These are phyloP conservation scores for Meira miltonrushii DNA, from an alignment of 1,284 basidiomycete species.

Conservation along the genomic window DNA sequence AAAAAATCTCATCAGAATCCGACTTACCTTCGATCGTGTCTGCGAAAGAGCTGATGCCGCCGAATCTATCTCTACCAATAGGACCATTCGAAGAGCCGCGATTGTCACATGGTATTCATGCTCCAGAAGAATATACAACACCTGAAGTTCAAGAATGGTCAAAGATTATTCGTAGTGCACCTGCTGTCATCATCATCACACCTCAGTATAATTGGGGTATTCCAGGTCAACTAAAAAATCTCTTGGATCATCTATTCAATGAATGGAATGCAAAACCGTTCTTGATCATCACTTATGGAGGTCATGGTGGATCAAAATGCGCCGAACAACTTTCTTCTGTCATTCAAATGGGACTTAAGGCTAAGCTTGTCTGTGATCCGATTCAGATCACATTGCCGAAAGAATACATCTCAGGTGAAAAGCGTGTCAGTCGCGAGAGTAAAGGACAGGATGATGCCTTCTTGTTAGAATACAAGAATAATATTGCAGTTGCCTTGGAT, in stretches of 20 bases:
- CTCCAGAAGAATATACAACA: neutral
- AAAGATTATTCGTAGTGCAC: neutral
- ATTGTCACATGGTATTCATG: neutral
- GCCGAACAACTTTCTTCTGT: slow-evolving; percentile 3
- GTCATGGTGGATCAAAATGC: slow-evolving; percentile 5
- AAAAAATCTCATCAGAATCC: no score
- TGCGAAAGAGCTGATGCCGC: neutral
- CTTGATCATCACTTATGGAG: slow-evolving; percentile 7
- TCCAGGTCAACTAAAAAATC: slow-evolving; percentile 3
- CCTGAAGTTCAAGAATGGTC: neutral
- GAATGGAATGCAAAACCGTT: slow-evolving; percentile 5
- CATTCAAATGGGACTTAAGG: neutral
- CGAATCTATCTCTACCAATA: neutral
- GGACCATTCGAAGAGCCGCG: neutral
- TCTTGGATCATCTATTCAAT: slow-evolving; percentile 2
- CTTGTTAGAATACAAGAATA: no score
- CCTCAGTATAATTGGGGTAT: slow-evolving; percentile 9
- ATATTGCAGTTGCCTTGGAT: no score
- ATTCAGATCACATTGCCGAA: neutral
- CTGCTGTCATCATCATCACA: neutral
- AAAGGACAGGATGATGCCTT: neutral
- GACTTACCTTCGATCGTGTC: no score
- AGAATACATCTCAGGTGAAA: neutral
- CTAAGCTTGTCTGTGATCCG: neutral
- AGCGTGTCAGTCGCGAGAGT: neutral